Evolutionary conservation across 164 flowering plant genomes (phyloP), one percentile per base, ranked within the genome.

Genomic region (Pachysandra terminalis): DNA sequence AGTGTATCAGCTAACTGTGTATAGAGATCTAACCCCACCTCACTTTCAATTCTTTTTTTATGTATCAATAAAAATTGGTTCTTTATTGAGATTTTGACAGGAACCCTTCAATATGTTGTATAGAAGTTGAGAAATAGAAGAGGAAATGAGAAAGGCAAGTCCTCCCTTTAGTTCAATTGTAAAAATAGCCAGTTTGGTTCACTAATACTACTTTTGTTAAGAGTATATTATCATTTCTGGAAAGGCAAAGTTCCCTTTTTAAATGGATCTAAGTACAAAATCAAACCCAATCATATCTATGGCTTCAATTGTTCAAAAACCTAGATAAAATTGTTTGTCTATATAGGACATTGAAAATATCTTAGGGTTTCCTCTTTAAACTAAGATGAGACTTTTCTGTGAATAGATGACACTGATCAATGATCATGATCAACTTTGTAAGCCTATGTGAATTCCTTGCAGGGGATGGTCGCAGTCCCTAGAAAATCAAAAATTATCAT

Each of bases 21-120:
- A 87, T 82, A 81, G 59, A 81, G 73, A 78, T 71, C 85, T 82
- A 77, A 82, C 86, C 86, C 75, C 16, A 16, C 59, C 70, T 72
- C 61, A 71, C 68, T 23, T 73, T 73, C 64, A 53, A 78, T 81
- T 74, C 80, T 74, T 80, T 83, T 32, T 65, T 77, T 72, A 23
- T 77, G 83, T 83, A 77, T 72, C 78, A 78, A n/a, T 83, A 77
- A 45, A 65, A 60, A 32, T 37, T 59, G 49, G 27, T 68, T 71
- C 40, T 40, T 41, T 49, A 8, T 67, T 62, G 54, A 69, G 73
- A 75, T 70, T 72, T 79, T 67, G 77, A 61, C 68, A 25, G 71
- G 73, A 74, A 57, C 61, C 69, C 60, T 1, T 68, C 65, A 28
- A 56, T 62, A 67, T 63, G 57, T 70, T 86, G 87, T 84, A 79